A percentile compares a stretch with the other conserved stretches of the same genome.
These are phyloP conservation scores for Phytophthora tentaculata DNA, from an alignment of 352 stramenopile species.

Conservation along the genomic window DNA sequence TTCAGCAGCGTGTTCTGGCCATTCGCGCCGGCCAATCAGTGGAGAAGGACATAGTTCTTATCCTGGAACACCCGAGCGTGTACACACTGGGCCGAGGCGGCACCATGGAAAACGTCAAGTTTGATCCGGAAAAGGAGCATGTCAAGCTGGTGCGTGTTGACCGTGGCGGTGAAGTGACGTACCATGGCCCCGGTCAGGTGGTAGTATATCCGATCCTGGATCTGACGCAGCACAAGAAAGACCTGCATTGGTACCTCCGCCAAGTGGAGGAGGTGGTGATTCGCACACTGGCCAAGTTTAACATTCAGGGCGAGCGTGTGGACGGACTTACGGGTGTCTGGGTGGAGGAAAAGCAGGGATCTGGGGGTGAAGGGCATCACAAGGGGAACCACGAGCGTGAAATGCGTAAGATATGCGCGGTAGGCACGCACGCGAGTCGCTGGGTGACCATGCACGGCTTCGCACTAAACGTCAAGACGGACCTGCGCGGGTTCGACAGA, in stretches of 20 bases:
- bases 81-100: slow-evolving; percentile 97
- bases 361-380: slow-evolving; percentile 18
- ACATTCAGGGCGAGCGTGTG: slow-evolving; percentile 90
- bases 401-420: slow-evolving; percentile 95
- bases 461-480: slow-evolving; percentile 95
- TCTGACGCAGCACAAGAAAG: slow-evolving; percentile 93
- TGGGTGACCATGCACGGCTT: slow-evolving; percentile 99
- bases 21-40: slow-evolving; percentile 48
- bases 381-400: slow-evolving; percentile 51
- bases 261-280: slow-evolving; percentile 97
- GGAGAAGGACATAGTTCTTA: slow-evolving; percentile 59
- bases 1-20: slow-evolving; percentile 74
- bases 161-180: slow-evolving; percentile 99
- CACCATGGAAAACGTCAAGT: slow-evolving; percentile 90
- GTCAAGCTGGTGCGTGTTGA: slow-evolving; percentile 96
- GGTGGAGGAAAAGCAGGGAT: slow-evolving; percentile 75
- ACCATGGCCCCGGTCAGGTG: slow-evolving; percentile 97
- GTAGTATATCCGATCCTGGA: slow-evolving; percentile 98
- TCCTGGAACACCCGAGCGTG: slow-evolving; percentile 92
- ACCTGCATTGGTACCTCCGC: slow-evolving; percentile 98
- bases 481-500: slow-evolving; percentile 93
- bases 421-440: slow-evolving; percentile 94
- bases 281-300: slow-evolving; percentile 86
- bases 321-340: slow-evolving; percentile 96
- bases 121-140: slow-evolving; percentile 66